Conservation (phyloP, 139 green algal genomes). For the Edaphochlamys debaryana region DNA sequence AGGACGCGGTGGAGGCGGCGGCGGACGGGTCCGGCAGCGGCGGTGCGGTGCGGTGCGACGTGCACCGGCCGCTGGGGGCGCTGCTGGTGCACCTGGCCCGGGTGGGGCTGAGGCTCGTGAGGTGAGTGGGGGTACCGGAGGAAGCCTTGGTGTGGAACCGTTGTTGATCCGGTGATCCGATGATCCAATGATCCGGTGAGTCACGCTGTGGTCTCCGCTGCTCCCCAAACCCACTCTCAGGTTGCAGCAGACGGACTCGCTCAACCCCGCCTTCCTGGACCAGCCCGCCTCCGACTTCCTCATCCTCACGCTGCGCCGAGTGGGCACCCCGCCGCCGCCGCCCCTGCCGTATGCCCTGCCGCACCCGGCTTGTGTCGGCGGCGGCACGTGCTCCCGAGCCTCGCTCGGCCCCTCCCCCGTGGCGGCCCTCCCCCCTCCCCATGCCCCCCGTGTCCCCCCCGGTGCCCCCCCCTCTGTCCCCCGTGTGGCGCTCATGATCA, state of each 20-base stretch:
- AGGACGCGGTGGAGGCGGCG: neutral
- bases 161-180: too few species aligned
- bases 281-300: constrained; percentile 41
- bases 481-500: constrained; percentile 30
- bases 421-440: neutral
- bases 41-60: neutral
- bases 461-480: neutral
- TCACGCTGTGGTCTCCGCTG: too few species aligned
- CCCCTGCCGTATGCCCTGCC: neutral
- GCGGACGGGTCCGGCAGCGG: neutral
- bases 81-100: constrained; percentile 28
- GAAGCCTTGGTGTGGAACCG: too few species aligned
- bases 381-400: too few species aligned
- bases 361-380: too few species aligned
- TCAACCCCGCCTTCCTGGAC: constrained; percentile 9
- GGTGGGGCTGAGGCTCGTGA: constrained; percentile 2
- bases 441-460: neutral
- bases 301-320: constrained; percentile 11
- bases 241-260: constrained; percentile 4
- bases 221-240: too few species aligned
- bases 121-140: neutral
- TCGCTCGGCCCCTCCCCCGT: too few species aligned
- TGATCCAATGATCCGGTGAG: too few species aligned
- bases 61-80: constrained; percentile 29
- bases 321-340: neutral